Base-by-base conservation (phyloP, 345 rosid genomes). In the Murraya koenigii region DNA sequence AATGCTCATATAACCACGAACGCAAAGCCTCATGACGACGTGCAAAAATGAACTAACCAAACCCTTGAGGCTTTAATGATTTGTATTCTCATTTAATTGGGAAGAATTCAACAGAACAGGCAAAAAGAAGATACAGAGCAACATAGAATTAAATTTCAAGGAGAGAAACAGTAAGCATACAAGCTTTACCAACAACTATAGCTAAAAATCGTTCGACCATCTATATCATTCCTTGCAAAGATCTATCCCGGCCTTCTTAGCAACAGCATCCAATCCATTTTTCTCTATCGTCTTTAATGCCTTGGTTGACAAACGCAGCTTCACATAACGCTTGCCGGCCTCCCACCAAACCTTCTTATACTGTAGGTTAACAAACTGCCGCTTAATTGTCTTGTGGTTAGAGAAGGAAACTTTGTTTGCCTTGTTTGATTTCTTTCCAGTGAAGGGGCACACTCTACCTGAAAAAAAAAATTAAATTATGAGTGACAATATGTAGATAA, bases 321-420 rank as follows among this genome's bases (percentile, higher is more conserved):
- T 93, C 54, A 94, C 87, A 36, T 80, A 96, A 13, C 97, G 97
- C 78, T 92, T 94, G 5, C 98, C 99, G 2, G 90, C 94, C 84
- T 93, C 99, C 98, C 99, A 96, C 99, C 98, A 96, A 35, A 94
- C 80, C 82, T 55, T 92, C 88, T 96, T 94, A 87, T 92, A 91
- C 78, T 96, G 99, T 69, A 96, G 81, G 80, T 96, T 96, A 62
- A 96, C 99, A 82, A 90, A 91, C 84, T 94, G 98, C 86, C 88
- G 74, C 88, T 85, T 94, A 86, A 85, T 96, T 2, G 99, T 92
- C 97, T 90, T 96, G 91, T 94, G 97, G 90, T 94, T 96, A 1
- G 99, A 96, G 84, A 96, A 96, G 19, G 99, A 90, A 15, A 96
- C 98, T 80, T 85, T 86, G 91, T 92, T 93, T 1, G 95, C 98